phyloP scores from a whole-genome alignment of 2,329 filamentous ascomycete genomes.

The Neonectria punicea region DNA sequence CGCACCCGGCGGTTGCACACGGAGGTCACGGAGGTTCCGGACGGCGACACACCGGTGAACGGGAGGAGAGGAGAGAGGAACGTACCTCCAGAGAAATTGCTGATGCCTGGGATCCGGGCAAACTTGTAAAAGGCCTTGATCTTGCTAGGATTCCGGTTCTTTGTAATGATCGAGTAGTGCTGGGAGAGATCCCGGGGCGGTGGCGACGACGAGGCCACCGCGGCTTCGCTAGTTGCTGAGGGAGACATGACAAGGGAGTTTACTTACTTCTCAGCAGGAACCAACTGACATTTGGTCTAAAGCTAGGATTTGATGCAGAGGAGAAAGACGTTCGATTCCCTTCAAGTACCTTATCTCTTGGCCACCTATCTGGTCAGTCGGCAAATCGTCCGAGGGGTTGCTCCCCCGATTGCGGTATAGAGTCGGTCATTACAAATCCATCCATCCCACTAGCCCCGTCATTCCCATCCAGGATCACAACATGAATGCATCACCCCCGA shows the following conservation, averaged over 20 bases:
- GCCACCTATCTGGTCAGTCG: background rate
- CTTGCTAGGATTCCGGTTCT: slow-evolving; percentile 69
- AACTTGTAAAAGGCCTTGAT: slow-evolving; percentile 91
- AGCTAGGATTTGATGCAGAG: slow-evolving; percentile 8
- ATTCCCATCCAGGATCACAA: slow-evolving; percentile 39
- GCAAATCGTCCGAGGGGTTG: slow-evolving; percentile 2
- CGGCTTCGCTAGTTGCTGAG: slow-evolving; percentile 30
- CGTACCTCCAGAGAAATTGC: slow-evolving; percentile 71
- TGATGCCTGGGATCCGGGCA: slow-evolving; percentile 73
- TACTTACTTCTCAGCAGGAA: background rate
- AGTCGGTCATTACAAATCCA: slow-evolving; percentile 41
- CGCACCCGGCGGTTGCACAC: background rate
- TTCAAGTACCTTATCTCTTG: slow-evolving; percentile 33
- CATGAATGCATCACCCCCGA: slow-evolving; percentile 33
- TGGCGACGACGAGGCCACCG: slow-evolving; percentile 18
- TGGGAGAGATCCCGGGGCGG: slow-evolving; percentile 80
- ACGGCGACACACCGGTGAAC: background rate
- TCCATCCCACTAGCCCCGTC: slow-evolving; percentile 31
- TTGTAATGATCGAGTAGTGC: slow-evolving; percentile 78
- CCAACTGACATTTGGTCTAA: background rate
- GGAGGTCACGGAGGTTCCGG: slow-evolving; percentile 4
- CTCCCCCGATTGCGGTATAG: slow-evolving; percentile 35
- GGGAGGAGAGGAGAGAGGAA: slow-evolving; percentile 20
- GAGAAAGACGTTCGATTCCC: slow-evolving; percentile 7
- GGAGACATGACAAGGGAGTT: slow-evolving; percentile 30